These are phyloP conservation scores for Malbranchea cinnamomea DNA, from an alignment of 2,329 filamentous ascomycete species.

Conservation along the genomic window DNA sequence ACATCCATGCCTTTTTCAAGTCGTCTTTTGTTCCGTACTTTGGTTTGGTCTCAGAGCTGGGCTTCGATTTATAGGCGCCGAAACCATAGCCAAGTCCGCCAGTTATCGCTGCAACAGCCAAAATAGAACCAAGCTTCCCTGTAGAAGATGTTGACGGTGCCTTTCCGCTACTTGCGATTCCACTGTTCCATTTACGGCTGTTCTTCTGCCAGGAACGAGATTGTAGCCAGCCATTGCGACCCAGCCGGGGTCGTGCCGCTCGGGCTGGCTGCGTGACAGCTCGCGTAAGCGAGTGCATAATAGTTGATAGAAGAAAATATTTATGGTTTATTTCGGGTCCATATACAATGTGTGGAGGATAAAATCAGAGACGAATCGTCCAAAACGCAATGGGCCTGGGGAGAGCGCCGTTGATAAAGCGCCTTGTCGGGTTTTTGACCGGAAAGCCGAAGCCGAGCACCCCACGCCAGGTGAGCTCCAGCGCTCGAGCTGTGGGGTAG, in stretches of 20 bases:
- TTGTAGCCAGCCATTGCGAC: slow-evolving; percentile 1
- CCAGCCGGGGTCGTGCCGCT: slow-evolving; percentile 3
- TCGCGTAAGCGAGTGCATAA: slow-evolving; percentile 14
- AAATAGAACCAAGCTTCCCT: slow-evolving; percentile 6
- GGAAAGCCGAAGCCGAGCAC: too few species aligned
- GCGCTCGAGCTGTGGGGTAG: too few species aligned
- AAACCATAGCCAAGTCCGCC: slow-evolving; percentile 38
- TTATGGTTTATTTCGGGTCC: too few species aligned
- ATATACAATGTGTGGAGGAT: too few species aligned
- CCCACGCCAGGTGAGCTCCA: too few species aligned
- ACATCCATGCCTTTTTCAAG: slow-evolving; percentile 22
- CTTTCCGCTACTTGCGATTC: slow-evolving; percentile 1
- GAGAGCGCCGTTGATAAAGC: too few species aligned
- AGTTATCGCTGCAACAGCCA: slow-evolving; percentile 35
- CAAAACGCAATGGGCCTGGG: too few species aligned
- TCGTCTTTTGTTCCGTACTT: slow-evolving; percentile 25
- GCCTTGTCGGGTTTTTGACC: too few species aligned
- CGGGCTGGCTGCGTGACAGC: too few species aligned
- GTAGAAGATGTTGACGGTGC: background rate
- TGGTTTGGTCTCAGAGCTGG: slow-evolving; percentile 15
- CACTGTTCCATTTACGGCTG: slow-evolving; percentile 9
- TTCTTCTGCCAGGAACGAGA: background rate
- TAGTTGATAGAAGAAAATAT: slow-evolving; percentile 12
- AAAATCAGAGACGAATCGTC: too few species aligned
- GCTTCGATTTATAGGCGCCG: slow-evolving; percentile 29